phyloP scores from a whole-genome alignment of 192 early-diverging fungal species.

The Coemansia sp. region DNA sequence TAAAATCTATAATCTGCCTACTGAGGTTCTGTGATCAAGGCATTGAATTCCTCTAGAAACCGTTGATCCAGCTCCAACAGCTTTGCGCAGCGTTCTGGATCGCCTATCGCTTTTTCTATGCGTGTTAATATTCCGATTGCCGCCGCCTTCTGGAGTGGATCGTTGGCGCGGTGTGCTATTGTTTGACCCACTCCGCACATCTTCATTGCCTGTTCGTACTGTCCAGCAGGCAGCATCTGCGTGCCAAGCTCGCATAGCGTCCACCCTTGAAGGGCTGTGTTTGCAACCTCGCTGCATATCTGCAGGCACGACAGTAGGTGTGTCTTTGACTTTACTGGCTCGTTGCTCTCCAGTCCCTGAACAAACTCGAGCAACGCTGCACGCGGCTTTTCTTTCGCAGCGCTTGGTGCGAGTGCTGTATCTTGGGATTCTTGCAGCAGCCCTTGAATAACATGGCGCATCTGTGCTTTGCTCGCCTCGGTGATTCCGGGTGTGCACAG shows the following conservation, averaged over 20 bases:
- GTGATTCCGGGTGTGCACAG: constrained; percentile 7
- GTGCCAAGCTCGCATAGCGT: constrained; percentile 40
- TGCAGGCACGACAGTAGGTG: constrained; percentile 36
- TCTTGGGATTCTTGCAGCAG: constrained; percentile 7
- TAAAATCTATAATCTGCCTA: background rate
- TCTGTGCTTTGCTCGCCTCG: background rate
- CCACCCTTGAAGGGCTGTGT: constrained; percentile 42
- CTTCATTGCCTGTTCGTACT: constrained; percentile 50
- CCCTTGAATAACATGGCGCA: constrained; percentile 1
- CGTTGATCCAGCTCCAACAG: constrained; percentile 33
- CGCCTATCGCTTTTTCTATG: constrained; percentile 40
- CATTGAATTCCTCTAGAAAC: constrained; percentile 34
- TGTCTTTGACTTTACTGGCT: constrained; percentile 45
- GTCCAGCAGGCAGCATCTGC: constrained; percentile 39
- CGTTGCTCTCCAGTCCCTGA: constrained; percentile 23
- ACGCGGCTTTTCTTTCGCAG: constrained; percentile 14
- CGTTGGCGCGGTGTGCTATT: constrained; percentile 40
- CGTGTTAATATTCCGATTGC: constrained; percentile 44
- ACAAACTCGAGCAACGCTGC: constrained; percentile 29
- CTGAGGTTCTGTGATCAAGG: constrained; percentile 9
- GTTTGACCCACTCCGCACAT: constrained; percentile 44
- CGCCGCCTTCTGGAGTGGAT: constrained; percentile 48
- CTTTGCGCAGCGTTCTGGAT: constrained; percentile 31
- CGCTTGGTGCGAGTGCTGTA: constrained; percentile 3
- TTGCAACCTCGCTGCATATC: constrained; percentile 22